Percentiles rank a stretch among this genome's conserved stretches.
phyloP scores from a whole-genome alignment of 345 rosid genomes.

The Syzygium grande region DNA sequence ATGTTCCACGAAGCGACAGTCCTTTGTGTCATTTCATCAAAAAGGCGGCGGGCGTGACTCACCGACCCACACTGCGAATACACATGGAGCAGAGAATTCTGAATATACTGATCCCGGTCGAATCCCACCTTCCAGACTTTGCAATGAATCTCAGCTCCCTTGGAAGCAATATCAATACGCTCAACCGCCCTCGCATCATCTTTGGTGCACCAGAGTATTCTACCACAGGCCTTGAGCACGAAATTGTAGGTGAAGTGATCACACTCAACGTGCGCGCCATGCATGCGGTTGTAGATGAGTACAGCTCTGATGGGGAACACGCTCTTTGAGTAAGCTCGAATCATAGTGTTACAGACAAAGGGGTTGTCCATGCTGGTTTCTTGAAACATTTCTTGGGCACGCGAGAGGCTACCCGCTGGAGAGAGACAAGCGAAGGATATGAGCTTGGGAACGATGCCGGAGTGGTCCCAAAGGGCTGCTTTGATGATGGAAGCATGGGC shows the following conservation, averaged over 20 bases:
- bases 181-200: neutral
- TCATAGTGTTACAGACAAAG: slow-evolving; percentile 12
- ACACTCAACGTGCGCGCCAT: neutral
- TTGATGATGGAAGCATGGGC: slow-evolving; percentile 6
- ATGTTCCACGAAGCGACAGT: slow-evolving; percentile 15
- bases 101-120: slow-evolving; percentile 6
- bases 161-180: neutral
- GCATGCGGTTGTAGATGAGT: slow-evolving; percentile 14
- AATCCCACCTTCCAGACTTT: slow-evolving; percentile 6
- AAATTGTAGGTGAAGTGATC: slow-evolving; percentile 14
- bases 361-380: slow-evolving; percentile 8
- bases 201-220: slow-evolving; percentile 5
- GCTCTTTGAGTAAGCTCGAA: slow-evolving; percentile 12
- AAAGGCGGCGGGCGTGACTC: neutral
- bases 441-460: slow-evolving; percentile 12
- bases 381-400: slow-evolving; percentile 14
- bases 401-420: slow-evolving; percentile 5
- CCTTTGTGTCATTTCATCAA: slow-evolving; percentile 17
- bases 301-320: slow-evolving; percentile 10
- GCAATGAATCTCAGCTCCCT: slow-evolving; percentile 14
- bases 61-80: slow-evolving; percentile 4
- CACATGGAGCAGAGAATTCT: slow-evolving; percentile 10
- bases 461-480: neutral
- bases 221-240: slow-evolving; percentile 15
- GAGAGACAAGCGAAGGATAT: slow-evolving; percentile 9